Evolutionary conservation across 164 flowering plant genomes (phyloP).

Genomic region (Aristolochia fimbriata): DNA sequence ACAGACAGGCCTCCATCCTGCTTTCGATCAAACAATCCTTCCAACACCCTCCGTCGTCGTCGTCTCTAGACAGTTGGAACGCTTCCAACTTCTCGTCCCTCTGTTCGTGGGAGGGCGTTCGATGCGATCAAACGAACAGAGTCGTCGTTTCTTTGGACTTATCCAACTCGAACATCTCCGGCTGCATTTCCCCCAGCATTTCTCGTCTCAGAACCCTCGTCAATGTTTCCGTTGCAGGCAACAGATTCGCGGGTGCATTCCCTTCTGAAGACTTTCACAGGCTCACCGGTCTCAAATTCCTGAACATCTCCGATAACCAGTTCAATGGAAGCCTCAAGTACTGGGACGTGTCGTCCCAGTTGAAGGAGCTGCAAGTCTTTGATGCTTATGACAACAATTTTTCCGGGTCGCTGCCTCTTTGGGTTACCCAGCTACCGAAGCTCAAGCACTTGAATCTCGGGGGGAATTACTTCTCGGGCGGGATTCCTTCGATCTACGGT

Average conservation of each 20-base stretch:
- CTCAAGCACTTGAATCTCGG: constrained; percentile 45
- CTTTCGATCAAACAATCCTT: constrained; percentile 36
- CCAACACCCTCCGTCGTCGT: constrained; percentile 11
- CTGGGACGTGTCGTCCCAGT: constrained; percentile 32
- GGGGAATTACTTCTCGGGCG: constrained; percentile 54
- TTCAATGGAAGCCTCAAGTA: constrained; percentile 44
- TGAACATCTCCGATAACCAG: constrained; percentile 51
- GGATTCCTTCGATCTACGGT: constrained; percentile 42
- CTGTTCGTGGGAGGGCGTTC: constrained; percentile 55
- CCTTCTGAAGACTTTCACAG: constrained; percentile 27
- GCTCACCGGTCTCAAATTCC: constrained; percentile 28
- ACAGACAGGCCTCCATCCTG: constrained; percentile 37
- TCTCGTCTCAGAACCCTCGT: constrained; percentile 25
- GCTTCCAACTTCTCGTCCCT: constrained; percentile 31
- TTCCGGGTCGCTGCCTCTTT: constrained; percentile 38
- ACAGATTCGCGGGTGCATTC: constrained; percentile 30
- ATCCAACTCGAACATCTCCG: constrained; percentile 40
- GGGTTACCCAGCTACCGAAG: constrained; percentile 24
- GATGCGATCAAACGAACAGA: constrained; percentile 25
- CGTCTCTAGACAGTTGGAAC: constrained; percentile 34
- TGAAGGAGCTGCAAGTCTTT: constrained; percentile 34
- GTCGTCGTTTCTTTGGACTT: constrained; percentile 35
- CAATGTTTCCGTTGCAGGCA: constrained; percentile 34
- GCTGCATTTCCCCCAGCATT: constrained; percentile 32
- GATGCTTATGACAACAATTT: constrained; percentile 53